Evolutionary conservation across 345 rosid species (phyloP).

Genomic region (Acer yangbiense): DNA sequence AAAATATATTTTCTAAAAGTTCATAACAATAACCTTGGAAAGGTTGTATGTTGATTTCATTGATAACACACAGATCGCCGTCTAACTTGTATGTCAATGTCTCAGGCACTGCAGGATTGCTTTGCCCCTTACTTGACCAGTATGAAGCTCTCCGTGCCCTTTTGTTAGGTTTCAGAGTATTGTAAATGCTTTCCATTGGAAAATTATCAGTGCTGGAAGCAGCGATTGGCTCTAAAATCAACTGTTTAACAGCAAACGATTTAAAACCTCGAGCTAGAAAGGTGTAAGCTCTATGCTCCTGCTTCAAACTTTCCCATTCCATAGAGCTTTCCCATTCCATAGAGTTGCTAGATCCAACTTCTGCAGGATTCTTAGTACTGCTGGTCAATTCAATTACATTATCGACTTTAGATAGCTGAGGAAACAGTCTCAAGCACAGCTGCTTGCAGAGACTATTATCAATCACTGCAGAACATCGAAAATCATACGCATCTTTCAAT

Average conservation of each 20-base stretch:
- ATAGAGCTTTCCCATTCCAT: slow-evolving; percentile 40
- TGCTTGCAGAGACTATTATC: slow-evolving; percentile 56
- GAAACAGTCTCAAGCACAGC: slow-evolving; percentile 71
- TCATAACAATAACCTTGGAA: slow-evolving; percentile 59
- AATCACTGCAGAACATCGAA: slow-evolving; percentile 50
- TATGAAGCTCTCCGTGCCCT: slow-evolving; percentile 55
- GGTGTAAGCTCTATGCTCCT: slow-evolving; percentile 73
- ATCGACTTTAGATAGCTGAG: slow-evolving; percentile 50
- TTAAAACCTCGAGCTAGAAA: slow-evolving; percentile 55
- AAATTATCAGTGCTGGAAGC: slow-evolving; percentile 95
- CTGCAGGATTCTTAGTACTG: slow-evolving; percentile 25
- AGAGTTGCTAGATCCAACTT: slow-evolving; percentile 54
- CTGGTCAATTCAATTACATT: slow-evolving; percentile 42
- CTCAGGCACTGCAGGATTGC: slow-evolving; percentile 74
- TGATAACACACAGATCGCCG: slow-evolving; percentile 68
- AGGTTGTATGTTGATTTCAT: slow-evolving; percentile 75
- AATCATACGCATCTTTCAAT: not conserved
- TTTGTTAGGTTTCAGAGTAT: slow-evolving; percentile 65
- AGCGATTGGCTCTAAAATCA: slow-evolving; percentile 57
- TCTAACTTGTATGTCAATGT: slow-evolving; percentile 67
- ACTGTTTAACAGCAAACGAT: slow-evolving; percentile 40
- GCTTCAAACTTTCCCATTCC: slow-evolving; percentile 48
- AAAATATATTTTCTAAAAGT: not conserved
- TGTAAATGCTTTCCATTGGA: slow-evolving; percentile 73
- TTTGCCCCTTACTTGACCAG: slow-evolving; percentile 92